Evolutionary conservation across 495 filamentous ascomycete species (phyloP), one percentile per base, ranked within the genome.

Genomic region (Penicillium robsamsonii): DNA sequence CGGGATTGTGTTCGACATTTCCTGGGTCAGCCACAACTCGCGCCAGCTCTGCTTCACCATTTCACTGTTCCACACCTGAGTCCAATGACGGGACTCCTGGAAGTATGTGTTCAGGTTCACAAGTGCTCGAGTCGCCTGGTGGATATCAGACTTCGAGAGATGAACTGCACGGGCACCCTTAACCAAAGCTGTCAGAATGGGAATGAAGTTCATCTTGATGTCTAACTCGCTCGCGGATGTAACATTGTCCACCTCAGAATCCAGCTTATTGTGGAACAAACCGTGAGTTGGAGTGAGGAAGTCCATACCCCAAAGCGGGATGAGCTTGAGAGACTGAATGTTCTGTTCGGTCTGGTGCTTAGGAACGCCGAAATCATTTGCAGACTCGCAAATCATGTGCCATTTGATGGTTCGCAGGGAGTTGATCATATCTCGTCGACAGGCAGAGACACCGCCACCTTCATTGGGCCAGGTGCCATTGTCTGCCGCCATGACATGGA

Each of bases 381-480:
- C 84, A 3, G 82, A 80, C 64, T 87, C 84, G 45, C 81, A 84
- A 33, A 87, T 74, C 71, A 87, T 83, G 57, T 87, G 84, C 78
- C 84, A 86, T 53, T 80, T 80, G 54, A 87, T 83, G 1, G 81
- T 82, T 24, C 72, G 68, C 52, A 86, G 75, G 24, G 81, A 80
- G 62, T 87, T 85, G 68, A 87, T 83, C 73, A 87, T 77, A 58
- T 87, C 84, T 50, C 84, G 73, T n/a, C 84, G 81, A 70, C 84
- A 87, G 27, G 82, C 83, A 42, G 84, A 86, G 17, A 87, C 84
- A 62, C 84, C 84, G 54, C 84, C 84, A 50, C 81, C 82, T 60
- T 85, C 81, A 49, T 86, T 85, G 0, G 84, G 84, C 84, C 84
- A 87, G 30, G 83, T 86, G 13, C 82, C 82, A 35, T 74, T 85